Conservation (phyloP, 2,329 filamentous ascomycete species). For the Exserohilum rostratum region DNA sequence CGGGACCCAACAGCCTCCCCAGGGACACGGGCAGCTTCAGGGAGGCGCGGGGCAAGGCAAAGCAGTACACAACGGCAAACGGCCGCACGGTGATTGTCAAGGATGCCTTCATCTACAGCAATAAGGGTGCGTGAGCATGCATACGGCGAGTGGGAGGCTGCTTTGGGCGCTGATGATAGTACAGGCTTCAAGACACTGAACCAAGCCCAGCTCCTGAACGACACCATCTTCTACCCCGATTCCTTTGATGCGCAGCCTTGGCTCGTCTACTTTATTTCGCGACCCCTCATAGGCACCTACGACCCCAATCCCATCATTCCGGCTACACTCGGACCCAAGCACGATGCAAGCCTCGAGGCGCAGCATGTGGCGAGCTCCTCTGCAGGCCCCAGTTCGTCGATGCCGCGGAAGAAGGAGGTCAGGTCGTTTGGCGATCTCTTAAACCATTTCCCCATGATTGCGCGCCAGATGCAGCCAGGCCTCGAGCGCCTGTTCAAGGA, state of each 20-base stretch:
- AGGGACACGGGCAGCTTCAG: constrained; percentile 66
- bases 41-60: constrained; percentile 89
- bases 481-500: constrained; percentile 89
- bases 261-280: constrained; percentile 95
- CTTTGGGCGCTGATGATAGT: constrained; percentile 20
- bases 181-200: constrained; percentile 88
- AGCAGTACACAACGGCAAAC: constrained; percentile 91
- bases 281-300: constrained; percentile 81
- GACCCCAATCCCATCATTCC: constrained; percentile 75
- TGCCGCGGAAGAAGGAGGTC: constrained; percentile 83
- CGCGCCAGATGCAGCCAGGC: constrained; percentile 91
- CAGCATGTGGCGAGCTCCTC: constrained; percentile 22
- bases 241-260: constrained; percentile 89
- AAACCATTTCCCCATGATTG: constrained; percentile 92
- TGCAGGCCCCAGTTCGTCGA: constrained; percentile 43
- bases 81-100: constrained; percentile 93
- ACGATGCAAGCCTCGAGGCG: constrained; percentile 14
- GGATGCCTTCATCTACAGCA: constrained; percentile 90
- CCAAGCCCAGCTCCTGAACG: constrained; percentile 84
- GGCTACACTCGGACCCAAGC: constrained; percentile 53
- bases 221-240: constrained; percentile 87
- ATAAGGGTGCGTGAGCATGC: constrained; percentile 72
- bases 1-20: constrained; percentile 53
- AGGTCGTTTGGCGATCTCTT: constrained; percentile 88
- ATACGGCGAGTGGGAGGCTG: not conserved